phyloP scores from a whole-genome alignment of 208 protist species.

The Leishmania amazonensis region DNA sequence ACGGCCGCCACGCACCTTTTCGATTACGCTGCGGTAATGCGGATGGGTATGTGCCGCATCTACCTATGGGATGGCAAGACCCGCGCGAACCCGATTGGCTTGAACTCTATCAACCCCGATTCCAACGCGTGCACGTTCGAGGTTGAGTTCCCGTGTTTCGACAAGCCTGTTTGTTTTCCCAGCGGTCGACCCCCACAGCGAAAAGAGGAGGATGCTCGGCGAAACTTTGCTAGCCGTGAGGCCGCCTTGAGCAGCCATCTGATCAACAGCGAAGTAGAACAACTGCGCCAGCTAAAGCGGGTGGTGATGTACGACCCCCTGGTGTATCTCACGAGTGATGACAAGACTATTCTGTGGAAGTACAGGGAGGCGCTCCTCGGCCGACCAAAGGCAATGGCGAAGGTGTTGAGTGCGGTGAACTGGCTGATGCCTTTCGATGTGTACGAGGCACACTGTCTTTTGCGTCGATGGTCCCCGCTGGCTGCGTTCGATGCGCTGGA shows the following conservation, averaged over 20 bases:
- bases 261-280: slow-evolving; percentile 46
- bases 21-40: slow-evolving; percentile 49
- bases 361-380: slow-evolving; percentile 57
- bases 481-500: slow-evolving; percentile 76
- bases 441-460: slow-evolving; percentile 55
- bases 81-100: slow-evolving; percentile 45
- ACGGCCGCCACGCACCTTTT: slow-evolving; percentile 56
- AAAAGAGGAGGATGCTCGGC: slow-evolving; percentile 29
- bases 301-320: slow-evolving; percentile 70
- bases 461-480: slow-evolving; percentile 52
- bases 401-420: slow-evolving; percentile 72
- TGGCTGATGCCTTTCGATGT: slow-evolving; percentile 74
- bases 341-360: slow-evolving; percentile 78
- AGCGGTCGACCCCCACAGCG: slow-evolving; percentile 40
- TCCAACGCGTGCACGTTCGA: slow-evolving; percentile 30
- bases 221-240: slow-evolving; percentile 24
- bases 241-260: slow-evolving; percentile 29
- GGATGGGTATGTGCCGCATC: slow-evolving; percentile 31
- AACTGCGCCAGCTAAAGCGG: slow-evolving; percentile 58
- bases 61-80: slow-evolving; percentile 46
- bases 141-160: slow-evolving; percentile 53
- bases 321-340: slow-evolving; percentile 43
- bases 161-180: slow-evolving; percentile 52
- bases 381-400: slow-evolving; percentile 66
- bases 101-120: slow-evolving; percentile 41